These are phyloP conservation scores for Ephemerocybe angulata DNA, from an alignment of 768 basidiomycete species.

Conservation along the genomic window DNA sequence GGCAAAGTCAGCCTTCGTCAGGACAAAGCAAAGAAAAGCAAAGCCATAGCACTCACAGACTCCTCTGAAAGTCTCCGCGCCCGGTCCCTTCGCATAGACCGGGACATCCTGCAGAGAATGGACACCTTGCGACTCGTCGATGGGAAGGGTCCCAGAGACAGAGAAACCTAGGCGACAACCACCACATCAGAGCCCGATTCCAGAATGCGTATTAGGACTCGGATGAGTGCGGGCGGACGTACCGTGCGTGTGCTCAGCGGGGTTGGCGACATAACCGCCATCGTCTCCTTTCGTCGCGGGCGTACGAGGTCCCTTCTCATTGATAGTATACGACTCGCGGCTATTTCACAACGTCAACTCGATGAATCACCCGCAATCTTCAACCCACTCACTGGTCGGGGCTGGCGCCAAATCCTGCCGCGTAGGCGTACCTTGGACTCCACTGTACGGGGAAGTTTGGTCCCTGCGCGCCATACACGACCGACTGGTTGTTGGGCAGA, in stretches of 20 bases:
- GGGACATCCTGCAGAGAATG: slow-evolving; percentile 43
- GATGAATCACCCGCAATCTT: not conserved
- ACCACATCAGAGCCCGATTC: not conserved
- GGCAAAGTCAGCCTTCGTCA: too few relatives aligned
- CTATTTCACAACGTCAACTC: slow-evolving; percentile 18
- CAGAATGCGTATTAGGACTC: not conserved
- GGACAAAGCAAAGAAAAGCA: too few relatives aligned
- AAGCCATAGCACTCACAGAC: slow-evolving; percentile 40
- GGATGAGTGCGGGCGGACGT: too few relatives aligned
- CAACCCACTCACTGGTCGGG: slow-evolving; percentile 35
- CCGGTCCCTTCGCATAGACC: slow-evolving; percentile 43
- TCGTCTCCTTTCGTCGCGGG: slow-evolving; percentile 27
- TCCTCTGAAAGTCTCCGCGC: slow-evolving; percentile 38
- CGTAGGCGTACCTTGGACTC: slow-evolving; percentile 40
- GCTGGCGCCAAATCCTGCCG: slow-evolving; percentile 40
- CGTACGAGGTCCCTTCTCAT: slow-evolving; percentile 33
- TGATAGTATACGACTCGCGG: slow-evolving; percentile 35
- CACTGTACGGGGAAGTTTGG: slow-evolving; percentile 44
- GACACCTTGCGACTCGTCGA: slow-evolving; percentile 35
- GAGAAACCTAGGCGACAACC: slow-evolving; percentile 34
- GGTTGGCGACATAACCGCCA: slow-evolving; percentile 30
- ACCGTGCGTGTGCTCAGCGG: slow-evolving; percentile 32
- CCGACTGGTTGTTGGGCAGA: slow-evolving; percentile 35
- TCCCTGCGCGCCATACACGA: slow-evolving; percentile 37
- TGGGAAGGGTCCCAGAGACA: slow-evolving; percentile 33